Base-by-base conservation (phyloP, 208 protist species). In the Sergeia podlipaevii region DNA sequence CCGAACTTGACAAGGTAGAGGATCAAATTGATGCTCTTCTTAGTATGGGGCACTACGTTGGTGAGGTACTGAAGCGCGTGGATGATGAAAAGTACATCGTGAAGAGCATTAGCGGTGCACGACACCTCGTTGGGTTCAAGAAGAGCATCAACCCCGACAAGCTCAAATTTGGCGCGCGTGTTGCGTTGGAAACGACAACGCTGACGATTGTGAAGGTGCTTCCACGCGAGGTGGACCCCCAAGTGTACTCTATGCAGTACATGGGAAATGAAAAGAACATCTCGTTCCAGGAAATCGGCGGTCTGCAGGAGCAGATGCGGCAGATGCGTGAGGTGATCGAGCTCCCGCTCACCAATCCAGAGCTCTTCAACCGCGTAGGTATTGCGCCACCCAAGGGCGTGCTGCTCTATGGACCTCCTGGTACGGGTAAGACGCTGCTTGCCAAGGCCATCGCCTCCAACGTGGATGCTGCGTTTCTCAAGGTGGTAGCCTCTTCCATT, bases 381-480 rank as follows among this genome's bases (percentile, higher is more conserved):
- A 99, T 99, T 59, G 96, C 98, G 28, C 88, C 99, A 29, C 99
- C 99, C 26, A 99, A 99, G 72, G 98, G 98, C 29, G 98, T 99
- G 11, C 86, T 99, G 24, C 85, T 99, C 1, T 99, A 99, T 76
- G 98, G 98, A 3, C 98, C 98, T 3, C 98, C 97, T 15, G 97
- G 97, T 41, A 98, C 93, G 5, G 91, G 91, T 36, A 97, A 97
- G 73, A 96, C 91, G 44, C 87, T 99, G 36, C 89, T 99, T 6
- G 98, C 98, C 3, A 93, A 98, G 67, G 98, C 98, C 15, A 98
- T 99, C 54, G 97, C 98, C 26, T 82, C 76, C 42, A 99, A 99
- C 67, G 97, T 99, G 15, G 97, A 99, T 24, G 97, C 98, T 0
- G 84, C 86, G 27, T 99, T 99, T 59, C 68, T 99, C 13, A 99